phyloP scores from a whole-genome alignment of 768 basidiomycete genomes.

The Punctularia strigosozonata region DNA sequence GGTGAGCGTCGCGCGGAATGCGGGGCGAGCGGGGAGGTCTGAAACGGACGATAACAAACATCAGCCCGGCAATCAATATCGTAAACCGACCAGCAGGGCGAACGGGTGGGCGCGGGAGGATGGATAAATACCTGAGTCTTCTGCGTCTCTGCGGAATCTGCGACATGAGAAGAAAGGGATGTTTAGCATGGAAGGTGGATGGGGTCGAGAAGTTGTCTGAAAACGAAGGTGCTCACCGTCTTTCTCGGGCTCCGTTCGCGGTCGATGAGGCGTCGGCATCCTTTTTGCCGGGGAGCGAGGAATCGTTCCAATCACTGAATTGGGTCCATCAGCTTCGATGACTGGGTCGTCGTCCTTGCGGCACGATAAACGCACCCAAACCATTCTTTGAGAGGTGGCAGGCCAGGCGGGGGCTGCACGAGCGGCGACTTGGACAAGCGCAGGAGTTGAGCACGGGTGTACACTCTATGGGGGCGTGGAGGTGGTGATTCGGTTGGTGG shows the following conservation, averaged over 20 bases:
- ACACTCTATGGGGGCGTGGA: conserved; percentile 44
- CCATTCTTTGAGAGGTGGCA: conserved; percentile 81
- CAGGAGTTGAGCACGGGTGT: conserved; percentile 61
- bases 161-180: conserved; percentile 5
- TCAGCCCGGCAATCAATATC: conserved; percentile 1
- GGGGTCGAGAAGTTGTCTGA: conserved; percentile 2
- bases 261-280: conserved; percentile 47
- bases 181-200: conserved; percentile 9
- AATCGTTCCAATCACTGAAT: conserved; percentile 44
- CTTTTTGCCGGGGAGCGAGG: conserved; percentile 51
- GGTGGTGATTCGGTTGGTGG: conserved; percentile 13
- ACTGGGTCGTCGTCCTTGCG: conserved; percentile 3
- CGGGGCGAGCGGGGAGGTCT: conserved; percentile 48
- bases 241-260: conserved; percentile 45
- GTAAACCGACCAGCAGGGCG: no score
- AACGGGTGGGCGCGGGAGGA: no score
- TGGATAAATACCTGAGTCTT: conserved; percentile 49
- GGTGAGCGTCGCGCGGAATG: conserved; percentile 59
- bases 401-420: conserved; percentile 54
- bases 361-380: conserved; percentile 56
- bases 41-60: conserved; percentile 4
- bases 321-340: conserved; percentile 6
- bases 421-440: conserved; percentile 63
- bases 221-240: conserved; percentile 36
- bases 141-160: conserved; percentile 68